Conservation (phyloP, 2,329 filamentous ascomycete species). For the Pochonia chlamydosporia region DNA sequence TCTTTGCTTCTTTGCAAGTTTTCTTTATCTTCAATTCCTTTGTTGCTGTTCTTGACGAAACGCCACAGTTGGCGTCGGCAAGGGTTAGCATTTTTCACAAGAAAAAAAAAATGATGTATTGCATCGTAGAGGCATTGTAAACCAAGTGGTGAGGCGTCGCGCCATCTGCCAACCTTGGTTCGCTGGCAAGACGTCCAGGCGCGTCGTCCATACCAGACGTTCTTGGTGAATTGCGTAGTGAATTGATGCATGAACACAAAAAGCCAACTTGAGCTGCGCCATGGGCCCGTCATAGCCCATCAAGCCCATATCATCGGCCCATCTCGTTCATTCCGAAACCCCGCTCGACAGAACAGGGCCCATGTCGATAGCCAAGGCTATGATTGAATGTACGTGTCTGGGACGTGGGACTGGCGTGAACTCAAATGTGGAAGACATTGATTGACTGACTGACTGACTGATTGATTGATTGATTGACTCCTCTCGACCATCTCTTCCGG, state of each 20-base stretch:
- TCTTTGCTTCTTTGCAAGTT: too few species aligned
- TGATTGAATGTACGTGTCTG: not conserved
- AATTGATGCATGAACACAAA: constrained; percentile 2
- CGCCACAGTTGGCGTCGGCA: too few species aligned
- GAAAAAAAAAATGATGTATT: too few species aligned
- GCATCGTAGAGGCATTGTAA: too few species aligned
- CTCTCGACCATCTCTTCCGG: too few species aligned
- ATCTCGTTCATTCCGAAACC: constrained; percentile 13
- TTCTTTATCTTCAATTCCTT: too few species aligned
- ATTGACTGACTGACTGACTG: too few species aligned
- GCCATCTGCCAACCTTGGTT: too few species aligned
- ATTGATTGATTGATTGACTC: too few species aligned
- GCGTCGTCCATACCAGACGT: constrained; percentile 2
- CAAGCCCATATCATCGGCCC: constrained; percentile 5
- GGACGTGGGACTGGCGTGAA: constrained; percentile 1
- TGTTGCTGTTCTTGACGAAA: too few species aligned
- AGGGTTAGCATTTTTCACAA: too few species aligned
- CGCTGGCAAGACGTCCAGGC: not conserved
- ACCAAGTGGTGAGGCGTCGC: not conserved
- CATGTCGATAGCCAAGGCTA: not conserved
- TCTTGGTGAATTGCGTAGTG: not conserved
- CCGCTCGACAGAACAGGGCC: constrained; percentile 10
- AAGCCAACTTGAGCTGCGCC: not conserved
- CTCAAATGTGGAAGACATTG: too few species aligned
- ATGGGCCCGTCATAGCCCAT: constrained; percentile 1